Evolutionary conservation across 2,329 filamentous ascomycete species (phyloP).

Genomic region (Eutypella sp.): DNA sequence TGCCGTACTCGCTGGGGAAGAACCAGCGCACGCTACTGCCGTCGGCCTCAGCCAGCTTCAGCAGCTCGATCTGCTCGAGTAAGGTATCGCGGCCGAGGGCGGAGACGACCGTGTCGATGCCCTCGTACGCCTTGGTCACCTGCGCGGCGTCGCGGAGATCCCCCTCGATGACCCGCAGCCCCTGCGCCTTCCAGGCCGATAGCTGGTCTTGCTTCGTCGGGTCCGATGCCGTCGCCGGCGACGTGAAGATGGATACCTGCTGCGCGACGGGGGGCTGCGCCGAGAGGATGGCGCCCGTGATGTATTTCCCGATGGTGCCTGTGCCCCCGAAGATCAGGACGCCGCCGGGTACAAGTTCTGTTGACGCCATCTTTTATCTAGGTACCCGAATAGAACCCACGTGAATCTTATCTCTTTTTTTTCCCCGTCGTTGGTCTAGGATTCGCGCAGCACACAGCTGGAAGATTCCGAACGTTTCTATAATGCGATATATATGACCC

Average conservation of each 20-base stretch:
- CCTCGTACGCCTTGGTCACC: conserved; percentile 48
- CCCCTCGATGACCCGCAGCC: conserved; percentile 50
- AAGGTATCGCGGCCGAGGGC: conserved; percentile 55
- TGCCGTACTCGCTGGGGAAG: conserved; percentile 56
- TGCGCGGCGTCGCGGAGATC: conserved; percentile 45
- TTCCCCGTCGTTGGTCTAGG: no score
- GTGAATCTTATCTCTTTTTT: no score
- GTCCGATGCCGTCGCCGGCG: conserved; percentile 40
- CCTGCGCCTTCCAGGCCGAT: conserved; percentile 35
- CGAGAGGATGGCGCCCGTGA: conserved; percentile 25
- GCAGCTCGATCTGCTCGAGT: conserved; percentile 47
- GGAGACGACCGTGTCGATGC: conserved; percentile 53
- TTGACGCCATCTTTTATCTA: no score
- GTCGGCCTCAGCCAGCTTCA: conserved; percentile 48
- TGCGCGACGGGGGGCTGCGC: conserved; percentile 26
- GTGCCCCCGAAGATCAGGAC: conserved; percentile 30
- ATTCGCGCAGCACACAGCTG: no score
- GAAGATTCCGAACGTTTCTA: no score
- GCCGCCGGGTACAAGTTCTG: no score
- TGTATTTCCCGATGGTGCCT: conserved; percentile 30
- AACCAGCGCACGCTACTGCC: conserved; percentile 47
- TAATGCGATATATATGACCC: no score
- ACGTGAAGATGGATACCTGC: conserved; percentile 49
- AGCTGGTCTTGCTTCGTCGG: conserved; percentile 41
- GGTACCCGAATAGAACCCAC: no score